phyloP scores from a whole-genome alignment of 345 rosid genomes.

The Eucalyptus albens region DNA sequence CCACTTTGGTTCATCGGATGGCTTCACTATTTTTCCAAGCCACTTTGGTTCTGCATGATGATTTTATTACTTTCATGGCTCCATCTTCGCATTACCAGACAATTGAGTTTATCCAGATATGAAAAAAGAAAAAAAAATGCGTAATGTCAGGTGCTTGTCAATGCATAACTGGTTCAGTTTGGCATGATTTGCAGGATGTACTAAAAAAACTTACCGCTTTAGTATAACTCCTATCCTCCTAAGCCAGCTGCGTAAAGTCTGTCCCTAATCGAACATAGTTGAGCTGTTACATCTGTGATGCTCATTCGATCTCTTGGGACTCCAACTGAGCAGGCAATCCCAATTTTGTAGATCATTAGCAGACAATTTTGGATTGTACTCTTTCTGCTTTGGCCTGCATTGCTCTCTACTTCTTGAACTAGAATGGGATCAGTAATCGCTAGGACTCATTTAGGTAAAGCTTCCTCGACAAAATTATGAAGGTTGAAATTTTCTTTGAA shows the following conservation, averaged over 20 bases:
- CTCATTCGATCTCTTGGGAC: background rate
- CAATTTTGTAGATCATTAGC: background rate
- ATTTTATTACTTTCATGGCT: background rate
- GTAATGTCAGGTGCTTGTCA: background rate
- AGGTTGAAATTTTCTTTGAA: background rate
- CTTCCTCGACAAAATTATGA: background rate
- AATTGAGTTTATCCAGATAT: background rate
- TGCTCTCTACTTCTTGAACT: background rate
- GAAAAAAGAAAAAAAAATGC: background rate
- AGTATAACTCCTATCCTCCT: background rate
- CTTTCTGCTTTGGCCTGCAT: background rate
- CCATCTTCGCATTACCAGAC: background rate
- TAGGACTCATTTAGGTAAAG: background rate
- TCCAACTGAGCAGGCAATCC: conserved; percentile 4
- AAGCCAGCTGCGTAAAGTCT: background rate
- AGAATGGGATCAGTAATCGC: conserved; percentile 2
- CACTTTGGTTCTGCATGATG: background rate
- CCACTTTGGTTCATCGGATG: background rate
- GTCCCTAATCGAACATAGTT: background rate
- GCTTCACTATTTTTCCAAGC: background rate
- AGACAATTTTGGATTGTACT: background rate
- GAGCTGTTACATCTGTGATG: background rate
- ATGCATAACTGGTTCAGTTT: background rate
- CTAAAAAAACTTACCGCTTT: background rate
- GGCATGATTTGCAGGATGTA: background rate